Base-by-base conservation (phyloP, 2,329 filamentous ascomycete species). In the Colletotrichum musicola region DNA sequence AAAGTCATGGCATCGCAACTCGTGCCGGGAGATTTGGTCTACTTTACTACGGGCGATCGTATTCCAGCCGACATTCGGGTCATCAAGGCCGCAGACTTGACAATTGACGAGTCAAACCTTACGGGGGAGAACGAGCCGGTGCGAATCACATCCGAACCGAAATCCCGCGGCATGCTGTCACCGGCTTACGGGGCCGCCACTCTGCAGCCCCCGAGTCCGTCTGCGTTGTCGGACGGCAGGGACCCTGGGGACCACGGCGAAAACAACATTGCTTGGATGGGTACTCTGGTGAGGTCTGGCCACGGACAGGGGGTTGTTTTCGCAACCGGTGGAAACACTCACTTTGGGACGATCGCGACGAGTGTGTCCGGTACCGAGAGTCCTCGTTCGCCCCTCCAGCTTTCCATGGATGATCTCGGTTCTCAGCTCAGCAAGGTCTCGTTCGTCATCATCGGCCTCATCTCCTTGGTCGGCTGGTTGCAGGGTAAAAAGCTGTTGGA, bases 251-350 rank as follows among this genome's bases (percentile, higher is more conserved):
- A 92, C 58, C 93, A 92, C 70, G 91, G 92, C 62, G 89, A 91
- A 74, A 93, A 92, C 74, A 98, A 99, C 75, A 95, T 99, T 77
- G 96, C 95, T 2, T 98, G 98, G 79, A 98, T 99, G 95, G 96
- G 96, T 30, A 99, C 96, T 3, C 81, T 99, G 72, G 94, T 99
- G 40, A 93, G 95, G 72, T 98, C 95, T 42, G 96, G 96, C 12
- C 92, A 99, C 75, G 96, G 96, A 0, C 95, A 97, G 78, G 96
- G 96, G 50, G 91, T 99, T 72, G 96, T 99, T n/a, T 97, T 98
- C 78, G 94, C 95, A 9, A 99, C 96, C 6, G 97, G 97, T 63
- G 92, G 93, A 38, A 90, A 93, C 68, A 99, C 97, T 0, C 94
- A 98, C 75, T 98, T 99, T 80, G 96, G 96, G 49, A 95, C 94